These are phyloP conservation scores for Ogataea salicorniae DNA, from an alignment of 805 yeast species.

Conservation along the genomic window DNA sequence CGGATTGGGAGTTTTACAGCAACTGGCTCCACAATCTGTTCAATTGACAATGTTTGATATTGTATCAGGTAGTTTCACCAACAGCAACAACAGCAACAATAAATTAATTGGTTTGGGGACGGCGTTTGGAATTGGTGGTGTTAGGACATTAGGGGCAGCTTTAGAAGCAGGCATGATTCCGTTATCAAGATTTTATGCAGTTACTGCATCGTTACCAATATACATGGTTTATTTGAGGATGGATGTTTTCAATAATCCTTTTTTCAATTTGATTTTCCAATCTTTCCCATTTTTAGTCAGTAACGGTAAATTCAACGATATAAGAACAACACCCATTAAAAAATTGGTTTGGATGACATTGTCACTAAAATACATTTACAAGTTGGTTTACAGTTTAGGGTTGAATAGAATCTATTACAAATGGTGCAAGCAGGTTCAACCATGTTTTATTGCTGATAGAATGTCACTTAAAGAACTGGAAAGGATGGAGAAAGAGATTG, in stretches of 20 bases:
- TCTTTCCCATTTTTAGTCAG: background rate
- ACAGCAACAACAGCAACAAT: too few relatives aligned
- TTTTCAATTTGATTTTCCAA: too few relatives aligned
- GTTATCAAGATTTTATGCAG: too few relatives aligned
- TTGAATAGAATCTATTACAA: conserved; percentile 33
- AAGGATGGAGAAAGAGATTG: conserved; percentile 30
- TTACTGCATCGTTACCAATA: conserved; percentile 28
- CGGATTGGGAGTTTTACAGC: too few relatives aligned
- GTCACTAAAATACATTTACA: conserved; percentile 17
- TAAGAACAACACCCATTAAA: conserved; percentile 10
- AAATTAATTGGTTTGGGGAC: too few relatives aligned
- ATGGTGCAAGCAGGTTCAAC: conserved; percentile 30
- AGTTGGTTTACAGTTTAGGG: conserved; percentile 19
- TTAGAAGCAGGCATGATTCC: too few relatives aligned
- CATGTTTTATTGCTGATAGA: conserved; percentile 32
- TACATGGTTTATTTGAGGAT: conserved; percentile 24
- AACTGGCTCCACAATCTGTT: too few relatives aligned
- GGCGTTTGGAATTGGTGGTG: too few relatives aligned
- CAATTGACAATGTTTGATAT: too few relatives aligned
- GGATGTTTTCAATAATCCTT: conserved; percentile 2
- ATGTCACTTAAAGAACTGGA: conserved; percentile 28
- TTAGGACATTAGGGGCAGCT: too few relatives aligned
- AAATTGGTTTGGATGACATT: conserved; percentile 11
- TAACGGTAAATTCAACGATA: conserved; percentile 4
- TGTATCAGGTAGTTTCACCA: too few relatives aligned